phyloP scores from a whole-genome alignment of 192 early-diverging fungal genomes.

The Coemansia sp. region DNA sequence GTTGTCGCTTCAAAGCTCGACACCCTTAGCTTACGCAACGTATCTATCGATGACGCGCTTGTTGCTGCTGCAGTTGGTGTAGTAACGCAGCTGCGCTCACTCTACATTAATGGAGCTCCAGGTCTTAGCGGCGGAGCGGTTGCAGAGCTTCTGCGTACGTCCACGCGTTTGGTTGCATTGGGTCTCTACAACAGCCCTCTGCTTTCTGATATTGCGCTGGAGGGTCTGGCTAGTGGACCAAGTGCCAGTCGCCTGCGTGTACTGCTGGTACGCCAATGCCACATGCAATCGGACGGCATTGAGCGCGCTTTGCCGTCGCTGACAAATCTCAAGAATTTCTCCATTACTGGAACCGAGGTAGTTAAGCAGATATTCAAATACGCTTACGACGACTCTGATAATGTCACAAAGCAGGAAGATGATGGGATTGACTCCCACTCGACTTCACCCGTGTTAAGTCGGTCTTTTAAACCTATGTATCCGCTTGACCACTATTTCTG shows the following conservation, averaged over 20 bases:
- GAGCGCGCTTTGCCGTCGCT: conserved; percentile 32
- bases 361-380: conserved; percentile 41
- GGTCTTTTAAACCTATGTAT: conserved; percentile 37
- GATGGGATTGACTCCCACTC: not conserved
- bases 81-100: conserved; percentile 28
- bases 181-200: conserved; percentile 31
- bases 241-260: conserved; percentile 29
- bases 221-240: conserved; percentile 21
- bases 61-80: conserved; percentile 15
- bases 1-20: conserved; percentile 28
- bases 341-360: conserved; percentile 31
- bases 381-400: conserved; percentile 7
- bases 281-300: conserved; percentile 43
- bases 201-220: conserved; percentile 23
- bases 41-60: conserved; percentile 25
- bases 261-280: conserved; percentile 30
- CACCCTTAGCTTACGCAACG: conserved; percentile 29
- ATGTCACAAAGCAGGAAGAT: not conserved
- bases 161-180: conserved; percentile 25
- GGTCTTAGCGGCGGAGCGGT: conserved; percentile 23
- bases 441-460: conserved; percentile 7
- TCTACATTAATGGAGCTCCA: conserved; percentile 27
- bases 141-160: conserved; percentile 15
- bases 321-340: conserved; percentile 25
- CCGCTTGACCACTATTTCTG: conserved; percentile 32